Conservation (phyloP, 192 early-diverging fungal species). For the Dissophora globulifera region DNA sequence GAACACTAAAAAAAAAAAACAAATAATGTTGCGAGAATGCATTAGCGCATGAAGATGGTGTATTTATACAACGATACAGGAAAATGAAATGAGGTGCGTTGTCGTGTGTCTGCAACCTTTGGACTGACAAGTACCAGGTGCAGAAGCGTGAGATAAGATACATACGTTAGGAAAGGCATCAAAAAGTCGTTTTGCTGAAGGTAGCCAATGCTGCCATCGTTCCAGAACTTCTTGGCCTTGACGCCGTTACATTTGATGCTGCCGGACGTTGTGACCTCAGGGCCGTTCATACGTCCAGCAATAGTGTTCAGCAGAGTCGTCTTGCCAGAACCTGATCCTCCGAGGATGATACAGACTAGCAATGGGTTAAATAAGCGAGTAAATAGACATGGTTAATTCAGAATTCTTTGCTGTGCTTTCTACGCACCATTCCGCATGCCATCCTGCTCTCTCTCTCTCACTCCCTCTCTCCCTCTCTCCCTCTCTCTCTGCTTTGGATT, state of each 20-base stretch:
- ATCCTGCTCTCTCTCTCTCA: no score
- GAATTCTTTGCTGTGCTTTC: background rate
- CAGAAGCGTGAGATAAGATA: no score
- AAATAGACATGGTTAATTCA: background rate
- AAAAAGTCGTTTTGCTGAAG: slow-evolving; percentile 51
- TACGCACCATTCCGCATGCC: no score
- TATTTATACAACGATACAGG: background rate
- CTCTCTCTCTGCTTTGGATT: no score
- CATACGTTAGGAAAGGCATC: slow-evolving; percentile 53
- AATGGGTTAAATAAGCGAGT: background rate
- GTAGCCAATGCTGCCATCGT: slow-evolving; percentile 52
- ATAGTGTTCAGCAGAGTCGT: slow-evolving; percentile 81
- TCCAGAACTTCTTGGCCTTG: slow-evolving; percentile 53
- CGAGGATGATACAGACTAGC: slow-evolving; percentile 82
- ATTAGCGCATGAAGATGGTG: background rate
- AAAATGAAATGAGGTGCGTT: no score
- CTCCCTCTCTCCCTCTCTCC: no score
- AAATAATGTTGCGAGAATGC: no score
- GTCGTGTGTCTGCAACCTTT: background rate
- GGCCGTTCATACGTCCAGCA: slow-evolving; percentile 68
- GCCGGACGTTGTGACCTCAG: slow-evolving; percentile 57
- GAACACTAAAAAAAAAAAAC: slow-evolving; percentile 79
- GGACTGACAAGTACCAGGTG: no score
- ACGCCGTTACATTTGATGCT: slow-evolving; percentile 59
- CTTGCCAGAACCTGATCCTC: slow-evolving; percentile 84